Conservation (phyloP, 2,329 filamentous ascomycete genomes). For the Penicillium sp. region DNA sequence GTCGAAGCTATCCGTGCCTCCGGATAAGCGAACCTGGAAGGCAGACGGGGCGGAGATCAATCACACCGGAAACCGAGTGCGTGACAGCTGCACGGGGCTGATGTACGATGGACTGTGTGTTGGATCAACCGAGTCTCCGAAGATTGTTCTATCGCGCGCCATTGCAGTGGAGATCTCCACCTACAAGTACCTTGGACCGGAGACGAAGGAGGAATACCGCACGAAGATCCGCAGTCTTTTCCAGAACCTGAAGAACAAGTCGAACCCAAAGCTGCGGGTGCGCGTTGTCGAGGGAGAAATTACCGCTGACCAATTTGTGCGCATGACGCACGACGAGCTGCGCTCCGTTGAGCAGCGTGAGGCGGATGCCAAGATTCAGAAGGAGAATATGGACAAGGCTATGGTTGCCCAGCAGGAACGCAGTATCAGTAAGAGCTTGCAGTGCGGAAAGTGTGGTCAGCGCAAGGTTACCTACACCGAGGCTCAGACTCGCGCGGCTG, state of each 20-base stretch:
- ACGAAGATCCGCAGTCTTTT: constrained; percentile 89
- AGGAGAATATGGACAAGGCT: constrained; percentile 95
- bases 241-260: constrained; percentile 91
- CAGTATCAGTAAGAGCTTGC: constrained; percentile 81
- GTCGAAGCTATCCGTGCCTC: constrained; percentile 57
- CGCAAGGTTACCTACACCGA: constrained; percentile 95
- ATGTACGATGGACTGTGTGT: constrained; percentile 90
- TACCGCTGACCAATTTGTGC: constrained; percentile 69
- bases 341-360: constrained; percentile 80
- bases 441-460: constrained; percentile 89
- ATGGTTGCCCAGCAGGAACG: constrained; percentile 92
- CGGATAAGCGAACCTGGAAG: constrained; percentile 78
- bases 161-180: constrained; percentile 76
- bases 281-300: constrained; percentile 76
- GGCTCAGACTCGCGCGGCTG: constrained; percentile 90
- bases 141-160: constrained; percentile 64
- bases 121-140: constrained; percentile 60
- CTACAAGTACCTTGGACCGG: constrained; percentile 66
- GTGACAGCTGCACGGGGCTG: constrained; percentile 84
- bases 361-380: constrained; percentile 72
- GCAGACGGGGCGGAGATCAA: constrained; percentile 76
- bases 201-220: constrained; percentile 72
- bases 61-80: constrained; percentile 69
- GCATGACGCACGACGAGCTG: constrained; percentile 86
- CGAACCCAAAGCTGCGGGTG: constrained; percentile 73